A percentile compares a stretch with the other conserved stretches of the same genome.
Evolutionary conservation across 495 filamentous ascomycete genomes (phyloP).

Genomic region (Margaritispora aquatica): DNA sequence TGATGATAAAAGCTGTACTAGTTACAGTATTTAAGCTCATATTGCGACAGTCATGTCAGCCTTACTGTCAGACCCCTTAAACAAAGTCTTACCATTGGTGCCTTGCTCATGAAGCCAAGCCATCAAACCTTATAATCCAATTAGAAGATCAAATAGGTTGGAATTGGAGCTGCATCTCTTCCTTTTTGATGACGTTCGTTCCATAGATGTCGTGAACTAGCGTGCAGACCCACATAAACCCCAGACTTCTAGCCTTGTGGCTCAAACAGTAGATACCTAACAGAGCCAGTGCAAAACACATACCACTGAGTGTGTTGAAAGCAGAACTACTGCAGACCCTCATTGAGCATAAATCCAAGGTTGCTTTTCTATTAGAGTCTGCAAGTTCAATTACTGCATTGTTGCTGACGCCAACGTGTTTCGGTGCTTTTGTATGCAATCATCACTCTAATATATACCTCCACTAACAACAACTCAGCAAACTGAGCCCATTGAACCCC

Average conservation of each 20-base stretch:
- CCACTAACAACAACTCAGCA: not conserved
- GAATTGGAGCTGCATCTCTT: no score
- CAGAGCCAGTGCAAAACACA: no score
- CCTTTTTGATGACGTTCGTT: no score
- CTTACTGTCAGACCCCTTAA: not conserved
- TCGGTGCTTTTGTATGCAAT: not conserved
- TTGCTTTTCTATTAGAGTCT: no score
- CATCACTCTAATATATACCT: not conserved
- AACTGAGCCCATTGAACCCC: not conserved
- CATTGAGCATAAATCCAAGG: no score
- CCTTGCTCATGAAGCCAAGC: not conserved
- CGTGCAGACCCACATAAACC: not conserved
- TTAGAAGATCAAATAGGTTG: not conserved
- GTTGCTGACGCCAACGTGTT: not conserved
- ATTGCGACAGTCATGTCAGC: not conserved
- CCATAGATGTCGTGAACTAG: not conserved
- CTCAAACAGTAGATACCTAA: not conserved
- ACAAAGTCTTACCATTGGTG: not conserved
- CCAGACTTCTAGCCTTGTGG: not conserved
- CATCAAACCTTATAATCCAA: not conserved
- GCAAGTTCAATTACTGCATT: no score
- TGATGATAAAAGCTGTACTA: no score
- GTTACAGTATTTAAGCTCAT: no score
- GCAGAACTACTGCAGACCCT: no score
- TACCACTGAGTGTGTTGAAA: no score